A percentile compares a stretch with the other conserved stretches of the same genome.
Evolutionary conservation across 2,329 filamentous ascomycete genomes (phyloP).

Genomic region (Keithomyces neogunnii): DNA sequence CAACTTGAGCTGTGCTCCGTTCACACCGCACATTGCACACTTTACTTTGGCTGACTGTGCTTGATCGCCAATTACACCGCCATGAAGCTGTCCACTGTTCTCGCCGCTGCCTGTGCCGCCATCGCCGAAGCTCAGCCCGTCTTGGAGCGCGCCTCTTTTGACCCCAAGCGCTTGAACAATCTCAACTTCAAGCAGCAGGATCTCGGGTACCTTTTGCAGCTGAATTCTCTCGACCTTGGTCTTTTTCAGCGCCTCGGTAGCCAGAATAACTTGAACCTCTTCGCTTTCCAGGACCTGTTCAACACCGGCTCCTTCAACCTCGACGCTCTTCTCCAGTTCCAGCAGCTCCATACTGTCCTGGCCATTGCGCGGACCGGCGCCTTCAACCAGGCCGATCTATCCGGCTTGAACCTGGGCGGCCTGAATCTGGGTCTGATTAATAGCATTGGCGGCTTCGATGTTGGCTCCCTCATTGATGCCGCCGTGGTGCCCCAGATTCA

Average conservation of each 20-base stretch:
- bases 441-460: conserved; percentile 17
- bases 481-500: conserved; percentile 15
- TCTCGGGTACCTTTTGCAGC: conserved; percentile 35
- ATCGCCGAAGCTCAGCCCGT: not conserved
- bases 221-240: conserved; percentile 37
- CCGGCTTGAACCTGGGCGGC: conserved; percentile 15
- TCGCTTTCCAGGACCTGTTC: conserved; percentile 33
- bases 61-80: not conserved
- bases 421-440: conserved; percentile 22
- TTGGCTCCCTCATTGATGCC: conserved; percentile 21
- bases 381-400: conserved; percentile 21
- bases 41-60: not conserved
- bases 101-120: not conserved
- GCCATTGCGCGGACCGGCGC: conserved; percentile 21
- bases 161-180: conserved; percentile 20
- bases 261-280: conserved; percentile 37
- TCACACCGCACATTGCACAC: not conserved
- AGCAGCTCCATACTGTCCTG: conserved; percentile 31
- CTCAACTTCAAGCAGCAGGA: conserved; percentile 32
- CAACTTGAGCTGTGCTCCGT: not conserved
- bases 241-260: conserved; percentile 29
- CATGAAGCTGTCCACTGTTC: not conserved
- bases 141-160: not conserved
- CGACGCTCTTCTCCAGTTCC: conserved; percentile 29
- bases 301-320: conserved; percentile 31